Conservation (phyloP, 2,329 filamentous ascomycete species). For the Fusarium sp. region DNA sequence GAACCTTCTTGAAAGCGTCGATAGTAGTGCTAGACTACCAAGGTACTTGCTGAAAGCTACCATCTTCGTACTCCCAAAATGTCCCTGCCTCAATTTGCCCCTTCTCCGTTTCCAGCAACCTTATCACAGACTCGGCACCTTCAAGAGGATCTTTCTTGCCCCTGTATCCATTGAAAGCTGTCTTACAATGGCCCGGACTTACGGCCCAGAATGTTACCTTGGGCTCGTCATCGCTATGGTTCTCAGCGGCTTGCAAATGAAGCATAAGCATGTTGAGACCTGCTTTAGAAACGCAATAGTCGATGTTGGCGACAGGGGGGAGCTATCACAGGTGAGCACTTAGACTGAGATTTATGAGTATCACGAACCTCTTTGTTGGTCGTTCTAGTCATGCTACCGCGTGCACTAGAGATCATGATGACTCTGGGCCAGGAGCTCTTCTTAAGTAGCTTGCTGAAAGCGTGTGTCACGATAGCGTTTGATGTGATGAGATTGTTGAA, state of each 20-base stretch:
- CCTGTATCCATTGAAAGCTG: constrained; percentile 8
- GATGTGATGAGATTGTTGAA: constrained; percentile 15
- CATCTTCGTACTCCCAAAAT: constrained; percentile 12
- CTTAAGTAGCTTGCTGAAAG: neutral
- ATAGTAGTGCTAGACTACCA: neutral
- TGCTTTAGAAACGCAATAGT: constrained; percentile 12
- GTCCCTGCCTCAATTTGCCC: neutral
- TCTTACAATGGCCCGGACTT: constrained; percentile 12
- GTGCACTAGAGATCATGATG: constrained; percentile 20
- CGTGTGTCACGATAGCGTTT: neutral
- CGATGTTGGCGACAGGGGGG: constrained; percentile 5
- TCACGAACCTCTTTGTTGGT: neutral
- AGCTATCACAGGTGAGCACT: neutral
- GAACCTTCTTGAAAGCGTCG: neutral
- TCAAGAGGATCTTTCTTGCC: neutral
- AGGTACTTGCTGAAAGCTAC: neutral
- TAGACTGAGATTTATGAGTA: rapidly evolving
- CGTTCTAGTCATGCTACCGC: constrained; percentile 3
- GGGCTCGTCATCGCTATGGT: neutral
- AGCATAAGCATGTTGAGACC: constrained; percentile 10
- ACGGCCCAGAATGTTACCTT: constrained; percentile 7
- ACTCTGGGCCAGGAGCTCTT: constrained; percentile 2
- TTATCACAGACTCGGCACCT: constrained; percentile 2
- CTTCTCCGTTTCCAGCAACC: neutral
- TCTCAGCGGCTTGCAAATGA: neutral